phyloP scores from a whole-genome alignment of 495 filamentous ascomycete species.

The Astrothelium macrocarpum region DNA sequence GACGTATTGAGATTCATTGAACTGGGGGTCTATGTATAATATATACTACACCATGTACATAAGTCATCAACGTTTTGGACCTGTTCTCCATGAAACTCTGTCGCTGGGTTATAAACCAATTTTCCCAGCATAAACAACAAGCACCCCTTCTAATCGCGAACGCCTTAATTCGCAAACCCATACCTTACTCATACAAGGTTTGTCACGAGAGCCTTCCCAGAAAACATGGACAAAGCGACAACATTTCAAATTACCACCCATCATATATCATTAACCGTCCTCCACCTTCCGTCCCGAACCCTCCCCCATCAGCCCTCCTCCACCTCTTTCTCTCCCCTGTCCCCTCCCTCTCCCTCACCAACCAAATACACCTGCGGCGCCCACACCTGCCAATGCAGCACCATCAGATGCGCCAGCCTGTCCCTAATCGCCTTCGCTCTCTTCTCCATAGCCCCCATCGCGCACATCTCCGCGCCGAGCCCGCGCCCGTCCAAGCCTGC shows the following conservation, averaged over 20 bases:
- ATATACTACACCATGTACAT: not conserved
- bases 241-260: no score
- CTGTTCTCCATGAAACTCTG: not conserved
- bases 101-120: not conserved
- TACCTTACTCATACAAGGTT: not conserved
- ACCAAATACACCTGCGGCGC: conserved; percentile 52
- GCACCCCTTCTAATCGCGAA: not conserved
- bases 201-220: no score
- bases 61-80: no score
- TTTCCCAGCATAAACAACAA: not conserved
- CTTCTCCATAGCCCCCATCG: not conserved
- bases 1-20: not conserved
- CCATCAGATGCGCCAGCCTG: conserved; percentile 64
- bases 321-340: not conserved
- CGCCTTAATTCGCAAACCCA: not conserved
- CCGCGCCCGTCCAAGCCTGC: conserved; percentile 12
- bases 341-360: not conserved
- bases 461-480: not conserved
- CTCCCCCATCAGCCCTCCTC: not conserved
- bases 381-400: conserved; percentile 86
- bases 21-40: not conserved
- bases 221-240: no score
- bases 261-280: not conserved
- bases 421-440: conserved; percentile 39
- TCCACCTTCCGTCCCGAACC: not conserved